A percentile compares a stretch with the other conserved stretches of the same genome.
phyloP scores from a whole-genome alignment of 768 basidiomycete genomes.

The Mycena rebaudengoi region DNA sequence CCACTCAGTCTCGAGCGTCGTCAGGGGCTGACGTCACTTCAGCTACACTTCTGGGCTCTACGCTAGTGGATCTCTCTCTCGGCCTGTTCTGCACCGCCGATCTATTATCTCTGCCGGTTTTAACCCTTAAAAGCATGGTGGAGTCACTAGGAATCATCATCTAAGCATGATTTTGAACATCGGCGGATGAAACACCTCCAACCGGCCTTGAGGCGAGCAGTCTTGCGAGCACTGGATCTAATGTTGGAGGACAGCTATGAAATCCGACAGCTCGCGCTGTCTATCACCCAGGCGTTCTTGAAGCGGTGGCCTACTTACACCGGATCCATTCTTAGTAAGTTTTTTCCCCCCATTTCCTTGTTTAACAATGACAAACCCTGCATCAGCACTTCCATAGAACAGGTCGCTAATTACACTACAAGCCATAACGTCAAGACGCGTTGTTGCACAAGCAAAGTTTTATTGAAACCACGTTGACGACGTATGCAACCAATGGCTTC shows the following conservation, averaged over 20 bases:
- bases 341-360: neutral
- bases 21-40: slow-evolving; percentile 51
- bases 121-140: slow-evolving; percentile 66
- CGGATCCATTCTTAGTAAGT: slow-evolving; percentile 60
- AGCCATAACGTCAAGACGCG: slow-evolving; percentile 61
- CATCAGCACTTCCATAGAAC: slow-evolving; percentile 64
- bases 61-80: slow-evolving; percentile 69
- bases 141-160: slow-evolving; percentile 72
- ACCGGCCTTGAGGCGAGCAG: slow-evolving; percentile 58
- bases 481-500: slow-evolving; percentile 66
- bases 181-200: slow-evolving; percentile 62
- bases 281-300: slow-evolving; percentile 68
- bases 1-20: slow-evolving; percentile 55
- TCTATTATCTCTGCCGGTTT: slow-evolving; percentile 57
- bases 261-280: slow-evolving; percentile 69
- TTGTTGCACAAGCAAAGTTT: slow-evolving; percentile 69
- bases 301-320: slow-evolving; percentile 64
- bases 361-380: too few relatives aligned
- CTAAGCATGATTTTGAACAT: slow-evolving; percentile 78
- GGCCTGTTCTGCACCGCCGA: slow-evolving; percentile 57
- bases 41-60: slow-evolving; percentile 60
- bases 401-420: slow-evolving; percentile 55
- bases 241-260: slow-evolving; percentile 69
- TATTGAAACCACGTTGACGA: slow-evolving; percentile 58
- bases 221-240: slow-evolving; percentile 59